Evolutionary conservation across 2,329 filamentous ascomycete species (phyloP).

Genomic region (Tolypocladium sp.): DNA sequence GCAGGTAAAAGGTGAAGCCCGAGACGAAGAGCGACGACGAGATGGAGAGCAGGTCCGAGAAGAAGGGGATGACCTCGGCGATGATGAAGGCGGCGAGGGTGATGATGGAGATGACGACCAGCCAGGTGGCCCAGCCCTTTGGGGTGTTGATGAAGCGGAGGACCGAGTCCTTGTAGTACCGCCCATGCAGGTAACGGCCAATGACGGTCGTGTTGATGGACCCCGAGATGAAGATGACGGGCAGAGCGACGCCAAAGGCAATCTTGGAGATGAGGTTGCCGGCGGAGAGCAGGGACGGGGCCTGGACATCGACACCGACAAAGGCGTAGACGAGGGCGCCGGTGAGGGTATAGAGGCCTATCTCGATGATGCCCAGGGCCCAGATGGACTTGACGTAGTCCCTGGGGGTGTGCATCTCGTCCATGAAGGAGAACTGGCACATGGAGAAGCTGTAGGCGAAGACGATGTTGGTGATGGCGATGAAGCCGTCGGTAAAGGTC

Average conservation of each 20-base stretch:
- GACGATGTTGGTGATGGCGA: constrained; percentile 58
- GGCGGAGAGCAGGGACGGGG: constrained; percentile 60
- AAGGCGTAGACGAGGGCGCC: constrained; percentile 62
- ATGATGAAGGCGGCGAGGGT: constrained; percentile 62
- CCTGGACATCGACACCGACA: constrained; percentile 52
- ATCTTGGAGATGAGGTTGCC: constrained; percentile 51
- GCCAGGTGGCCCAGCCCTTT: constrained; percentile 45
- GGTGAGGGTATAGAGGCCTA: constrained; percentile 56
- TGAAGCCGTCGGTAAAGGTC: constrained; percentile 45
- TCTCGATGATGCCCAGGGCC: constrained; percentile 52
- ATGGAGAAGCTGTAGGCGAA: constrained; percentile 56
- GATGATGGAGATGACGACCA: constrained; percentile 42
- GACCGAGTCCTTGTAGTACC: constrained; percentile 32
- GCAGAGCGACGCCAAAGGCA: constrained; percentile 60
- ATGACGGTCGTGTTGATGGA: constrained; percentile 53
- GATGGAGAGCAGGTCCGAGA: constrained; percentile 53
- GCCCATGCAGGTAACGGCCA: constrained; percentile 35
- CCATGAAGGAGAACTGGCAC: constrained; percentile 44
- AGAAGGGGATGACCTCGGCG: constrained; percentile 63
- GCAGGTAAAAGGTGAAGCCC: constrained; percentile 23
- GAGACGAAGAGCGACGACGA: constrained; percentile 39
- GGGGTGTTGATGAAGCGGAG: constrained; percentile 38
- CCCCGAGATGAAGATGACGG: constrained; percentile 66
- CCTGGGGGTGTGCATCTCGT: constrained; percentile 40
- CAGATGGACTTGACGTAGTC: constrained; percentile 47